Base-by-base conservation (phyloP, 176 grass and related monocot genomes). In the Poa pratensis region DNA sequence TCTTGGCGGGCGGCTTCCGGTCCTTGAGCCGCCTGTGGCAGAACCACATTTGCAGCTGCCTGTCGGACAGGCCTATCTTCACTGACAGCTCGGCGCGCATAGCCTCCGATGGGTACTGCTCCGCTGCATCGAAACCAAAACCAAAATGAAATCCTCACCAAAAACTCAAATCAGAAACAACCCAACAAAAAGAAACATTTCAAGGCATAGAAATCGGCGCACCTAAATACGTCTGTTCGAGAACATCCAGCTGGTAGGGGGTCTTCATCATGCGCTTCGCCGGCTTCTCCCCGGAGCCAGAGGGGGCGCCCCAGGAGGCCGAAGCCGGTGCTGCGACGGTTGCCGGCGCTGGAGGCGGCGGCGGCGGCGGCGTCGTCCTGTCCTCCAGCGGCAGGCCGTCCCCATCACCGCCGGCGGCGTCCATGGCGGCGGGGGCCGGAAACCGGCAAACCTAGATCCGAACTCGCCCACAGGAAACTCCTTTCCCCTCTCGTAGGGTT, bases 1-100 rank as follows among this genome's bases (percentile, higher is more conserved):
- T 77, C 86, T 90, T 94, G 0, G 92, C 32, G 0, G 84, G 88
- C 15, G 75, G 91, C 89, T 96, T 99, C 37, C 96, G 88, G 78
- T 99, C 96, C 88, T 99, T 99, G 60, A 96, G 94, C 35, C 93
- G 86, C 39, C 96, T 84, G 84, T 99, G 96, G 76, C 96, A 99
- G 90, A 99, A 99, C 96, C 96, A 99, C 93, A 99, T 99, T 87
- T 99, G 96, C 69, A 99, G 86, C 81, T 99, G 96, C 77, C 96
- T 83, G 86, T 99, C 96, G 5, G 91, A 89, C 32, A 99, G 78
- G 5, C 93, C 91, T 72, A 94, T 96, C 87, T 94, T 99, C 7
- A 57, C 71, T 4, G 96, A 99, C 70, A 99, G 91, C 78, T 95
- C 96, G 5, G 62, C 65, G 8, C 96, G 90, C 83, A 96, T 6